A percentile compares a stretch with the other conserved stretches of the same genome.
phyloP scores from a whole-genome alignment of 768 basidiomycete genomes.

The Boletales sp. region DNA sequence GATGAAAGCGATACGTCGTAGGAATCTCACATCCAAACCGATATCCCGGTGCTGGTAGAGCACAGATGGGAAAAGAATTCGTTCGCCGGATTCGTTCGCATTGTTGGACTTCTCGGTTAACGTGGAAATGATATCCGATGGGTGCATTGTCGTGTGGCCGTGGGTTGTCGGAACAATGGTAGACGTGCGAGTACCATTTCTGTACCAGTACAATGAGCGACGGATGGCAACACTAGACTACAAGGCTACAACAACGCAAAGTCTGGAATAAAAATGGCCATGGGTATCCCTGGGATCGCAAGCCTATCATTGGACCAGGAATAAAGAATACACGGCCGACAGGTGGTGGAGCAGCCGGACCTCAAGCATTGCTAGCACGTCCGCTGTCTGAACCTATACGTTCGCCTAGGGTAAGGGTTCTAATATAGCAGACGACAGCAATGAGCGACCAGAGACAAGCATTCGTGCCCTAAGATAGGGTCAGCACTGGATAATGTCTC shows the following conservation, averaged over 20 bases:
- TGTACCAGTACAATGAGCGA: background rate
- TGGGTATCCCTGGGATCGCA: no score
- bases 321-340: background rate
- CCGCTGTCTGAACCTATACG: slow-evolving; percentile 61
- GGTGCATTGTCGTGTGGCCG: slow-evolving; percentile 11
- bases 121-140: slow-evolving; percentile 50
- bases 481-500: background rate
- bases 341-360: background rate
- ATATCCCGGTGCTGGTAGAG: slow-evolving; percentile 56
- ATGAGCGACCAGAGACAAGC: slow-evolving; percentile 77
- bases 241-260: background rate
- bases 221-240: slow-evolving; percentile 1
- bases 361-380: slow-evolving; percentile 54
- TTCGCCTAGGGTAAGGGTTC: slow-evolving; percentile 68
- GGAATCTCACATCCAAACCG: slow-evolving; percentile 55
- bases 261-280: no score
- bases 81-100: slow-evolving; percentile 60
- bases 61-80: slow-evolving; percentile 78
- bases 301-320: background rate
- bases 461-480: slow-evolving; percentile 68
- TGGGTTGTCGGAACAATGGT: background rate
- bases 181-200: slow-evolving; percentile 10
- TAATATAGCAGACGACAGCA: slow-evolving; percentile 62
- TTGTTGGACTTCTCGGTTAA: slow-evolving; percentile 54
- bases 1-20: background rate